Base-by-base conservation (phyloP, 768 basidiomycete genomes). In the Naganishia kalamii region DNA sequence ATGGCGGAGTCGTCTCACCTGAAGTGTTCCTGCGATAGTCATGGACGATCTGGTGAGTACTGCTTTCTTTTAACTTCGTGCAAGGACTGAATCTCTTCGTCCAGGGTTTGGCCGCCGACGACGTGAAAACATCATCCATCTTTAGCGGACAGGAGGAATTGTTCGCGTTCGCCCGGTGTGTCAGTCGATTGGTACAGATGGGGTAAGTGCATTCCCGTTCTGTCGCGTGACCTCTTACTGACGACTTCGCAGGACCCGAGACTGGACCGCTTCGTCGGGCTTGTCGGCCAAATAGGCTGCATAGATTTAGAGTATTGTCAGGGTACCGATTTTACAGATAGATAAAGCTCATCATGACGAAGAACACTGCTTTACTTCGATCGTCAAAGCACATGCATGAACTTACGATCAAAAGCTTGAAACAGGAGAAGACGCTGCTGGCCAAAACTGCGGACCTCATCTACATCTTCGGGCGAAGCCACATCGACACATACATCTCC, bases 61-160 rank as follows among this genome's bases (percentile, higher is more conserved):
- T 7, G 12, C 13, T 25, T 10, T 21, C 5, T 37, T 25, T 32
- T 21, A 60, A 17, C 13, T 6, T 25, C 17, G 1, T 10, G 32
- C 70, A 80, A 76, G 60, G 60, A 46, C 27, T 25, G 61, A 25
- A 4, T 68, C 51, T 64, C 51, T 15, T 48, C 41, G 60, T 63
- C 62, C 69, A 93, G 90, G 92, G 92, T 21, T 81, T 97, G 0
- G 83, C 88, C 0, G 83, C 83, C 25, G 86, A 91, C 30, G 79
- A 84, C 21, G 88, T 94, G 19, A 89, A 91, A 35, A 81, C 82
- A 1, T 90, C 88, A 67, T 88, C 91, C 46, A 88, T 99, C 81
- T 98, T 98, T 75, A 88, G 87, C 0, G 93, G 94, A 3, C 93
- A 98, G 72, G 96, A 98, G 77, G 96, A 98, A 78, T 76, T 97